Conservation (phyloP, 169 alveolate genomes). For the Cryptosporidium meleagridis region DNA sequence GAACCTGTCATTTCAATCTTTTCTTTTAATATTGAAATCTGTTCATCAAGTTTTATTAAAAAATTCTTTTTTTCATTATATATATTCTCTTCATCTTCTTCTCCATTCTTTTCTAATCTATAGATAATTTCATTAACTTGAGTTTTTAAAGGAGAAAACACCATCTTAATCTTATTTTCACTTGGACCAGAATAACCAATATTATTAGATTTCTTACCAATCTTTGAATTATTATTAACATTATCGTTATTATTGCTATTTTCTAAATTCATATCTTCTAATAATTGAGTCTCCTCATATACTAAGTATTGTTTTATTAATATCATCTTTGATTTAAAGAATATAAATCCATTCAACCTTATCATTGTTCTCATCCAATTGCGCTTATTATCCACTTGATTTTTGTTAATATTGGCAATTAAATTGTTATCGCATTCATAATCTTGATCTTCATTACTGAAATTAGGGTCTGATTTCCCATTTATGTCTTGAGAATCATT, state of each 20-base stretch:
- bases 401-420: not conserved
- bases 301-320: slow-evolving; percentile 11
- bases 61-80: slow-evolving; percentile 16
- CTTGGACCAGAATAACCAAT: slow-evolving; percentile 66
- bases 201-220: slow-evolving; percentile 18
- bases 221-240: not conserved
- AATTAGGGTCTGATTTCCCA: not conserved
- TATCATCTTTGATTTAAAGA: slow-evolving; percentile 40
- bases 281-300: slow-evolving; percentile 25
- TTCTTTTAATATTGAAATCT: slow-evolving; percentile 22
- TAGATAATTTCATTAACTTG: slow-evolving; percentile 26
- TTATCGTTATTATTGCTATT: not conserved
- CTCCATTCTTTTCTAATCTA: slow-evolving; percentile 10
- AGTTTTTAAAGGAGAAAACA: slow-evolving; percentile 33
- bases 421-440: not conserved
- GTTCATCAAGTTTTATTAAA: slow-evolving; percentile 22
- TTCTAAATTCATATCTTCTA: not conserved
- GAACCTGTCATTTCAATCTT: slow-evolving; percentile 1
- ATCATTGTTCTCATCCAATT: slow-evolving; percentile 33
- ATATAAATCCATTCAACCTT: slow-evolving; percentile 4
- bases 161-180: slow-evolving; percentile 34
- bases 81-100: slow-evolving; percentile 7
- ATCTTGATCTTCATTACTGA: not conserved
- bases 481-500: not conserved
- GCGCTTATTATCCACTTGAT: not conserved